Conservation (phyloP, 1,139 yeast genomes). For the Kurtzmaniella natalensis region DNA sequence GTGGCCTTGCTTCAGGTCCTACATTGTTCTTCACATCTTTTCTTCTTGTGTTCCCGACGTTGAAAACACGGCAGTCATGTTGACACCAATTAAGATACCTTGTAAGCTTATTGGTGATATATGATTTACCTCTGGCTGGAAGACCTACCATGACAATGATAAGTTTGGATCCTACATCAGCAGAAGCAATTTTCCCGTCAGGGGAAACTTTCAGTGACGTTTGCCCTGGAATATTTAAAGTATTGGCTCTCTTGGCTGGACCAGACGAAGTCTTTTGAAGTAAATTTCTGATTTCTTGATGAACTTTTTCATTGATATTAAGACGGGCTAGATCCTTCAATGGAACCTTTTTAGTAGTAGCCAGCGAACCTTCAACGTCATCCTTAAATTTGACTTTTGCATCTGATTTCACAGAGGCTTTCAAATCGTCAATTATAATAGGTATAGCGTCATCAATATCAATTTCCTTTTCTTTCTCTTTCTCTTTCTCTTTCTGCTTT, state of each 20-base stretch:
- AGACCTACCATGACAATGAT: constrained; percentile 94
- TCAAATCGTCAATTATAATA: background rate
- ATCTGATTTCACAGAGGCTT: background rate
- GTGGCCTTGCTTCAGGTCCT: constrained; percentile 71
- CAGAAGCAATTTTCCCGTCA: constrained; percentile 72
- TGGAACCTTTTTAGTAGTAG: background rate
- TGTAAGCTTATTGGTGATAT: constrained; percentile 84
- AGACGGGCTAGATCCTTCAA: background rate
- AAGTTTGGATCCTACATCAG: constrained; percentile 72
- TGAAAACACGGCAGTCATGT: constrained; percentile 84
- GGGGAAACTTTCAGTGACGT: constrained; percentile 81
- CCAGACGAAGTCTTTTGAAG: constrained; percentile 36
- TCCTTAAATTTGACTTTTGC: background rate
- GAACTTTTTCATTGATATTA: background rate
- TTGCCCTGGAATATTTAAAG: constrained; percentile 89
- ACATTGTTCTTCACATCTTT: constrained; percentile 55
- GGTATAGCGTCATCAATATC: no score
- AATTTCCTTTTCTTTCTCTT: no score
- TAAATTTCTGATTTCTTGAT: constrained; percentile 30
- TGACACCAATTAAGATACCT: constrained; percentile 89
- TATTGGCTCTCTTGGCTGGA: constrained; percentile 57
- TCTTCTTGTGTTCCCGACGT: constrained; percentile 91
- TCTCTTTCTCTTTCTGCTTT: no score
- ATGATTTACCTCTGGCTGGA: constrained; percentile 91
- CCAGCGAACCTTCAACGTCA: background rate